Percentiles rank a stretch among this genome's conserved stretches.
Conservation (phyloP, 495 filamentous ascomycete genomes). For the Pseudotulostoma volvatum region DNA sequence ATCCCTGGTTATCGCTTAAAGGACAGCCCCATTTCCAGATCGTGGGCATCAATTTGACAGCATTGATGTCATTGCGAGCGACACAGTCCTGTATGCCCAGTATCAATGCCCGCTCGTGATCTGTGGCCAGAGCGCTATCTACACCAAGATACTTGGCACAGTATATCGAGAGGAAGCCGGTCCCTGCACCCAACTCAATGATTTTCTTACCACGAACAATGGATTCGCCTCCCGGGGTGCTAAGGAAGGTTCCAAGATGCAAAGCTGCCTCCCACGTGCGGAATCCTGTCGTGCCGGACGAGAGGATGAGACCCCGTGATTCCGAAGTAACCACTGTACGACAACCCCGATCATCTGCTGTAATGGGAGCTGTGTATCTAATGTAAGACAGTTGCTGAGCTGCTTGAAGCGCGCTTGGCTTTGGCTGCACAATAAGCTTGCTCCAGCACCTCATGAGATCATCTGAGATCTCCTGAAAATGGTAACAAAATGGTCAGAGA, state of each 20-base stretch:
- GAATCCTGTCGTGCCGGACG: slow-evolving; percentile 64
- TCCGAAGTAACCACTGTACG: slow-evolving; percentile 35
- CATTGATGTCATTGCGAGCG: slow-evolving; percentile 45
- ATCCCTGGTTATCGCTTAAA: slow-evolving; percentile 4
- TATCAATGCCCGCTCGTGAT: slow-evolving; percentile 62
- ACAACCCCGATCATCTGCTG: background rate
- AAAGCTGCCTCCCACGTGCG: slow-evolving; percentile 90
- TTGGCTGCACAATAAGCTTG: slow-evolving; percentile 36
- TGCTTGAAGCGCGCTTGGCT: slow-evolving; percentile 41
- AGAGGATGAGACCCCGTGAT: slow-evolving; percentile 55
- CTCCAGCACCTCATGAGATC: slow-evolving; percentile 48
- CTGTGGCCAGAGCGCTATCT: slow-evolving; percentile 51
- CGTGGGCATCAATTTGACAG: slow-evolving; percentile 19
- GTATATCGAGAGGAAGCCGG: slow-evolving; percentile 69
- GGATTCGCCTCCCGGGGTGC: slow-evolving; percentile 17
- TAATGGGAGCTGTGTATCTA: slow-evolving; percentile 41
- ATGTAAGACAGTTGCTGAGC: slow-evolving; percentile 65
- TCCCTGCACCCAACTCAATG: slow-evolving; percentile 81
- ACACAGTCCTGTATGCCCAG: slow-evolving; percentile 45
- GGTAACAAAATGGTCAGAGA: slow-evolving; percentile 5
- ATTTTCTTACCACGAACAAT: slow-evolving; percentile 42
- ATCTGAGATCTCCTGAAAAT: slow-evolving; percentile 57
- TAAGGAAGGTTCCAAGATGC: slow-evolving; percentile 63
- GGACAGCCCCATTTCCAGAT: slow-evolving; percentile 27
- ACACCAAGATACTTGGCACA: slow-evolving; percentile 60